Base-by-base conservation (phyloP, 306 rosid species). In the Gleditsia sinensis region DNA sequence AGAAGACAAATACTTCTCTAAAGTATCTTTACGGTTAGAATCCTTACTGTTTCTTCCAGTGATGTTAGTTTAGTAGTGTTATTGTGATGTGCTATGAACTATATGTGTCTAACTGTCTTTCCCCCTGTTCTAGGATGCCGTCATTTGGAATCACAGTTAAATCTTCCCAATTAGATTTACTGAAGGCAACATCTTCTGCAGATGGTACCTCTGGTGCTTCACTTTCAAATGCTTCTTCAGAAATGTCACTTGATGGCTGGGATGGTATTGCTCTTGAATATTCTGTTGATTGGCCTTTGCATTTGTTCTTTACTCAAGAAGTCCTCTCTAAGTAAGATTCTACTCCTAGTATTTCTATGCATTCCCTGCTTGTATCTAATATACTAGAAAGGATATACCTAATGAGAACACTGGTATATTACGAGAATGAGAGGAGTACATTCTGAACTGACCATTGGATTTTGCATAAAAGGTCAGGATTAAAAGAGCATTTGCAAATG, bases 211-310 rank as follows among this genome's bases (percentile, higher is more conserved):
- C 80, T 50, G 83, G 83, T 72, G 80, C 85, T 75, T 78, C 88
- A 30, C 69, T 84, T 72, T 82, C 90, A 66, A 83, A 53, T 77
- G 75, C 87, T 79, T 83, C 89, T 78, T 81, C 92, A 67, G 96
- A 94, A 73, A 73, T 82, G 83, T 83, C 87, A 63, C 82, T 87
- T 64, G 98, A 92, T 79, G 92, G 99, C 57, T 94, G 99, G 99
- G 97, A 94, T 87, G 90, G 95, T 55, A 91, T 94, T 78, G 89
- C 98, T 60, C 96, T 94, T 57, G 97, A 88, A 84, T 94, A 94
- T 87, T 84, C 90, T 23, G 85, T 94, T 79, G 98, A 92, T 88
- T 94, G 99, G 98, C 99, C 99, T 56, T 83, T 92, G 77, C 98
- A 94, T 80, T 87, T 94, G 90, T 92, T 94, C 83, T 94, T 92